Conservation (phyloP, 75 land plant genomes). For the Pinus taeda region DNA sequence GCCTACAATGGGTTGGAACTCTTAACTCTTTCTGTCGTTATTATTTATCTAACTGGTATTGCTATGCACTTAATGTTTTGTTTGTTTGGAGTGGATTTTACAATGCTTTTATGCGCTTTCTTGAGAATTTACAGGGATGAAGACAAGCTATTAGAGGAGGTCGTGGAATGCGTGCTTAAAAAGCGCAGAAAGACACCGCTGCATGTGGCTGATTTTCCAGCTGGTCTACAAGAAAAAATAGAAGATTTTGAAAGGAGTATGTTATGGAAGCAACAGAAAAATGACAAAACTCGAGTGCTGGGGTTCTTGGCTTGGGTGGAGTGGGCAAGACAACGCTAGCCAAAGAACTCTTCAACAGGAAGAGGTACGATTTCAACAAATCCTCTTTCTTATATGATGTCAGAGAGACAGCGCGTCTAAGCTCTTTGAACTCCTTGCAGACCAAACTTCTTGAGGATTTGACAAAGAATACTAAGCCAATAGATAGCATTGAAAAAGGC, state of each 20-base stretch:
- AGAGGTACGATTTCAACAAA: background rate
- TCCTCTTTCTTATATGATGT: background rate
- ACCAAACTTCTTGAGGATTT: background rate
- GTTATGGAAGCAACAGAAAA: background rate
- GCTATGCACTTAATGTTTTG: no score
- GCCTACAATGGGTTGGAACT: no score
- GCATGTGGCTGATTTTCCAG: background rate
- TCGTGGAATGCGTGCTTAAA: background rate
- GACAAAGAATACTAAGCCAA: background rate
- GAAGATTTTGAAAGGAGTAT: background rate
- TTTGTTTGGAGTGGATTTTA: no score
- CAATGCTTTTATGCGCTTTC: no score
- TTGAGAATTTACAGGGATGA: no score
- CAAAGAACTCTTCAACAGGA: background rate
- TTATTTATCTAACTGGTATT: no score
- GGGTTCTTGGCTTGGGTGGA: constrained; percentile 3
- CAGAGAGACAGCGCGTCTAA: background rate
- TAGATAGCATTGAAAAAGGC: background rate
- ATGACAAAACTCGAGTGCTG: background rate
- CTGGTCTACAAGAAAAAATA: background rate
- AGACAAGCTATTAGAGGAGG: no score
- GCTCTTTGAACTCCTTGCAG: background rate
- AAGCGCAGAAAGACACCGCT: background rate
- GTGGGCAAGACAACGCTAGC: background rate
- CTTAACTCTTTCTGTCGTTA: no score